Evolutionary conservation across 1,284 basidiomycete genomes (phyloP), one percentile per base, ranked within the genome.

Genomic region (Puccinia sorghi): DNA sequence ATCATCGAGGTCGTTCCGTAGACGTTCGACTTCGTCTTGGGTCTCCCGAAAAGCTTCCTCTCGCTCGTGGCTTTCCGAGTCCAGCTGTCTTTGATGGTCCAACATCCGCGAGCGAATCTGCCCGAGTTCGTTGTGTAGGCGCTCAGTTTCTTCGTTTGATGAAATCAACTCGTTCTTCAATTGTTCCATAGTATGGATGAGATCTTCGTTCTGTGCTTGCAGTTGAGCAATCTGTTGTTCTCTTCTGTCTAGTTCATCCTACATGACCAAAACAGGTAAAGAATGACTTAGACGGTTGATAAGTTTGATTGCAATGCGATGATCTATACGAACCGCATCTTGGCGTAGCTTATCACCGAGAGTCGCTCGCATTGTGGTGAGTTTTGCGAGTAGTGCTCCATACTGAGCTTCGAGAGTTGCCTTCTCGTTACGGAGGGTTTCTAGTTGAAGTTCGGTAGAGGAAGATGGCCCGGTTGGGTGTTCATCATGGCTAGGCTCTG

Each of bases 201-300:
- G 86, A 82, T 92, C 90, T 5, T 92, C 90, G 82, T 91, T 92
- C 82, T 93, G 90, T 0, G 88, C 88, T 3, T 89, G 90, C 20
- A 97, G 86, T 80, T 90, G 89, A 80, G 90, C 90, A 52, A 96
- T 89, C 59, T 90, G 87, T 81, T 91, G 90, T 84, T 94, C 93
- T 81, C 92, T 88, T 81, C 93, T 88, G 86, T 97, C 94, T 56
- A 97, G 90, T 88, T 97, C 94, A 90, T 97, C 94, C 94, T 97
- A 87, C 7, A 22, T 83, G 84, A 81, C 67, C 71, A 57, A 76
- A 70, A 66, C 79, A 80, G 63, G 63, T 74, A 80, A 54, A 59
- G 66, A 22, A 71, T 25, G 54, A 66, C 32, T 54, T 11, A 56
- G 52, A 54, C 56, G 27, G 5, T 22, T 52, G 20, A 6, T 63